Evolutionary conservation across 2,329 filamentous ascomycete genomes (phyloP).

Genomic region (Cadophora malorum): DNA sequence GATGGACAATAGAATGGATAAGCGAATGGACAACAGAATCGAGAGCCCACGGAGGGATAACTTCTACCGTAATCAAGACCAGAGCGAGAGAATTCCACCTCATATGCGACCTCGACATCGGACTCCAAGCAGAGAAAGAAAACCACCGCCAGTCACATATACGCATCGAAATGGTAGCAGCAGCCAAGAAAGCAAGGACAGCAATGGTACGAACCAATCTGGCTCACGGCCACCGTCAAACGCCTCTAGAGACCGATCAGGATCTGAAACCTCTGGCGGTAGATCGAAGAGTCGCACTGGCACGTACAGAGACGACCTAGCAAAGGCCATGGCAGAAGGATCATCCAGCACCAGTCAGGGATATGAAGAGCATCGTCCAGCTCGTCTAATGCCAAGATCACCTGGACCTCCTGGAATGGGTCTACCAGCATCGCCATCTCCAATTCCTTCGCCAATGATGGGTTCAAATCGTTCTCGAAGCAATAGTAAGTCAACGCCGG

Average conservation of each 20-base stretch:
- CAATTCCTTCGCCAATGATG: slow-evolving; percentile 39
- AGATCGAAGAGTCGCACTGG: slow-evolving; percentile 44
- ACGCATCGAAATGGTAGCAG: slow-evolving; percentile 32
- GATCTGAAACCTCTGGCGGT: slow-evolving; percentile 41
- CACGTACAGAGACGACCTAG: slow-evolving; percentile 42
- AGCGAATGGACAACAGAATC: slow-evolving; percentile 10
- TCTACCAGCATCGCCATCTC: slow-evolving; percentile 36
- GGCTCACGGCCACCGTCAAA: slow-evolving; percentile 37
- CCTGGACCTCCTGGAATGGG: slow-evolving; percentile 33
- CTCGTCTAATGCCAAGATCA: slow-evolving; percentile 36
- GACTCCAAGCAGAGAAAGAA: slow-evolving; percentile 40
- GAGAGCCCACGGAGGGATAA: slow-evolving; percentile 11
- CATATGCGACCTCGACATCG: slow-evolving; percentile 36
- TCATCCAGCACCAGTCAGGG: slow-evolving; percentile 34
- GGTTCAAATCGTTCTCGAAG: slow-evolving; percentile 36
- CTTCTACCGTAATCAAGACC: slow-evolving; percentile 28
- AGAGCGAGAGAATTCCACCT: slow-evolving; percentile 32
- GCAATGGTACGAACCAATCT: slow-evolving; percentile 34
- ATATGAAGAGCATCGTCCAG: slow-evolving; percentile 37
- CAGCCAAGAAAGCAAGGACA: slow-evolving; percentile 36
- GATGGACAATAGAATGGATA: slow-evolving; percentile 5
- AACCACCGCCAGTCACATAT: slow-evolving; percentile 39
- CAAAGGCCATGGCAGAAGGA: slow-evolving; percentile 40
- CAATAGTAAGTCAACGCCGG: slow-evolving; percentile 38
- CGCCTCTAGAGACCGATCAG: slow-evolving; percentile 42